phyloP scores from a whole-genome alignment of 108 stramenopile genomes.

The Nitzschia inconspicua region DNA sequence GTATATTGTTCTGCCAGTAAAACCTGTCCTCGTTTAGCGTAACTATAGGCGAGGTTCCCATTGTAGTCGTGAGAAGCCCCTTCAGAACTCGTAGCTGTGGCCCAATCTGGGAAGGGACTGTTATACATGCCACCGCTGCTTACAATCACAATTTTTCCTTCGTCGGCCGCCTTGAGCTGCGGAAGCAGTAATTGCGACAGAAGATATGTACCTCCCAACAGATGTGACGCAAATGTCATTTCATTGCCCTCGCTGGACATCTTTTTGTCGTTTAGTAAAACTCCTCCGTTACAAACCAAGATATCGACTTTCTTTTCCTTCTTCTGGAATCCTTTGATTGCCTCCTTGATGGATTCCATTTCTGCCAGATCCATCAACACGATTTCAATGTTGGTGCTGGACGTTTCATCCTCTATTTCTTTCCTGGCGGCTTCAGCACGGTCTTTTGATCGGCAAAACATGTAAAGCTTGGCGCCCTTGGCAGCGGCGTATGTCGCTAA shows the following conservation, averaged over 20 bases:
- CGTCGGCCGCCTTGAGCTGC: constrained; percentile 42
- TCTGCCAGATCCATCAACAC: constrained; percentile 36
- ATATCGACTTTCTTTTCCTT: constrained; percentile 73
- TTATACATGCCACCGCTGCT: constrained; percentile 88
- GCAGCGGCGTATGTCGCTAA: constrained; percentile 80
- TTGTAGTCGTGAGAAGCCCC: constrained; percentile 54
- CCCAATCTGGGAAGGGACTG: constrained; percentile 84
- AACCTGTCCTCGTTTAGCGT: constrained; percentile 93
- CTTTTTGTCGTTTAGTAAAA: constrained; percentile 74
- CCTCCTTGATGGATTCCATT: constrained; percentile 50
- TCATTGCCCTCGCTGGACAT: constrained; percentile 84
- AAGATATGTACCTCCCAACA: constrained; percentile 79
- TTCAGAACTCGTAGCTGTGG: constrained; percentile 51
- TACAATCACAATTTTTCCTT: constrained; percentile 29
- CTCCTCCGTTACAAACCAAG: constrained; percentile 92
- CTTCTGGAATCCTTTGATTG: constrained; percentile 45
- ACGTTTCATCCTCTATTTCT: constrained; percentile 67
- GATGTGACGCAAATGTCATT: constrained; percentile 85
- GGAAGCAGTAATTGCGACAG: constrained; percentile 73
- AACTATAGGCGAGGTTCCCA: constrained; percentile 84
- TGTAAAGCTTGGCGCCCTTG: constrained; percentile 83
- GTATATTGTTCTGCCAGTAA: constrained; percentile 75
- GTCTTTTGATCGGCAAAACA: constrained; percentile 88
- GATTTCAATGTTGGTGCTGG: constrained; percentile 56
- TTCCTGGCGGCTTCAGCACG: constrained; percentile 71